These are phyloP conservation scores for Akebia trifoliata DNA, from an alignment of 164 flowering plant genomes.

Conservation along the genomic window DNA sequence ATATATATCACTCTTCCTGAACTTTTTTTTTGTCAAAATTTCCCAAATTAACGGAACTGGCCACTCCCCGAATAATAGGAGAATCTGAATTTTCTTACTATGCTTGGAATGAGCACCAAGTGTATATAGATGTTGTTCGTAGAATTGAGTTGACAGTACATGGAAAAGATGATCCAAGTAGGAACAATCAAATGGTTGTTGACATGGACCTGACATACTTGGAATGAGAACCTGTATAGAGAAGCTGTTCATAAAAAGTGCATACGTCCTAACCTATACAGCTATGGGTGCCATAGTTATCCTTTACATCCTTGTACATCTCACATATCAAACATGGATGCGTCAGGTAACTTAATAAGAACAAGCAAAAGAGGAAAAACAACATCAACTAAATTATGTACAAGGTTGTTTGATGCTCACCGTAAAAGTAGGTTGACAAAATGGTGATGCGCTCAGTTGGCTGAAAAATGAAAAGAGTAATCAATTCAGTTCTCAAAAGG, in stretches of 20 bases:
- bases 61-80: too few relatives aligned
- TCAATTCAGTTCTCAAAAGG: conserved; percentile 6
- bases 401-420: conserved; percentile 35
- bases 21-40: too few relatives aligned
- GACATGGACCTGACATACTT: neutral
- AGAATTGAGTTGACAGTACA: too few relatives aligned
- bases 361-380: neutral
- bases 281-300: neutral
- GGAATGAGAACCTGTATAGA: neutral
- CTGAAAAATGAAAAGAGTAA: conserved; percentile 40
- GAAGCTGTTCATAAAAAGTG: too few relatives aligned
- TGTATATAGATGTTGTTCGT: too few relatives aligned
- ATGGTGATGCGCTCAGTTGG: conserved; percentile 83
- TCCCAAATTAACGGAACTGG: too few relatives aligned
- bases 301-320: neutral
- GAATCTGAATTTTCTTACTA: too few relatives aligned
- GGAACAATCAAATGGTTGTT: neutral
- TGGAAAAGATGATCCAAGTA: neutral
- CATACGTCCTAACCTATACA: too few relatives aligned
- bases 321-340: neutral
- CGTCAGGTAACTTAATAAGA: neutral
- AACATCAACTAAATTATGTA: neutral
- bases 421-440: conserved; percentile 83
- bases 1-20: too few relatives aligned
- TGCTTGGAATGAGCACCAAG: too few relatives aligned